Conservation (phyloP, 768 basidiomycete species). For the Lentinula sp. region DNA sequence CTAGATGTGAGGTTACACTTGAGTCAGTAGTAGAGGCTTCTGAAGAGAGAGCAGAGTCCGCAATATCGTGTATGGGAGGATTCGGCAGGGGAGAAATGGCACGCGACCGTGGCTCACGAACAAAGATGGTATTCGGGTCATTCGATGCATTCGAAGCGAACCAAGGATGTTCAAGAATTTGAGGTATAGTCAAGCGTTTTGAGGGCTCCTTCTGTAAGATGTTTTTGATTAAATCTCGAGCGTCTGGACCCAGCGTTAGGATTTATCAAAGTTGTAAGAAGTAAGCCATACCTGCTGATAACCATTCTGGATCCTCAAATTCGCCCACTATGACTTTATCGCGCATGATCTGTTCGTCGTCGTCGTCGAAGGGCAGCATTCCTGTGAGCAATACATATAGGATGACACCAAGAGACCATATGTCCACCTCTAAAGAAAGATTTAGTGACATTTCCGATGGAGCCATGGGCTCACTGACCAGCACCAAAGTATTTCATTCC, state of each 20-base stretch:
- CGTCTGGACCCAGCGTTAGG: conserved; percentile 43
- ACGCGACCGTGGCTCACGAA: conserved; percentile 6
- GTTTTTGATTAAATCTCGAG: conserved; percentile 74
- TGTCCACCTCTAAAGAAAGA: conserved; percentile 72
- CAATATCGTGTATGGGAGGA: conserved; percentile 7
- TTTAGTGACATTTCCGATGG: conserved; percentile 7
- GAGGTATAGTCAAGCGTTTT: conserved; percentile 73
- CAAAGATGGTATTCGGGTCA: neutral
- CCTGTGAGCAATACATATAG: conserved; percentile 87
- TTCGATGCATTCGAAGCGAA: conserved; percentile 39
- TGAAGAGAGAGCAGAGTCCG: conserved; percentile 38
- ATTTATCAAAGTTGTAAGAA: neutral
- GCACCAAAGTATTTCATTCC: conserved; percentile 87
- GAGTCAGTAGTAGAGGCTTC: conserved; percentile 45
- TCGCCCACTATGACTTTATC: conserved; percentile 77
- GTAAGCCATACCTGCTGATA: conserved; percentile 62
- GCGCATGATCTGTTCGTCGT: conserved; percentile 80
- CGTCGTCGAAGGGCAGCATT: conserved; percentile 86
- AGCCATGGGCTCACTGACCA: conserved; percentile 39
- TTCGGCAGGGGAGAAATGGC: conserved; percentile 2
- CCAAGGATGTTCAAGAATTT: conserved; percentile 85
- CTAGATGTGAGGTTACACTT: conserved; percentile 27
- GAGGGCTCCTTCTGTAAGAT: conserved; percentile 75
- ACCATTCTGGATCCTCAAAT: conserved; percentile 91
- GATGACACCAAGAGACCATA: conserved; percentile 94